phyloP scores from a whole-genome alignment of 768 basidiomycete genomes.

The Sarcodon sp. region DNA sequence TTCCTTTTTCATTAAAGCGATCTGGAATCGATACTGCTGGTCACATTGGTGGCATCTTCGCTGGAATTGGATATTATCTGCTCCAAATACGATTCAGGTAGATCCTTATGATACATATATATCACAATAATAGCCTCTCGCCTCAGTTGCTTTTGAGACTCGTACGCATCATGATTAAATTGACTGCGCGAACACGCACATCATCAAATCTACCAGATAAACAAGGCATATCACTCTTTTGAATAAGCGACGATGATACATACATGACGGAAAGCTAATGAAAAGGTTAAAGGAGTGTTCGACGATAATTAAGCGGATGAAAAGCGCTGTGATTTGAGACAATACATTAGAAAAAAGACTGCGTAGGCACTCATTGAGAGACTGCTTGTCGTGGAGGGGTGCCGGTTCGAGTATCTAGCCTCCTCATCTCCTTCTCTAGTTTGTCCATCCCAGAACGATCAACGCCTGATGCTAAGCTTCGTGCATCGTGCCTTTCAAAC shows the following conservation, averaged over 20 bases:
- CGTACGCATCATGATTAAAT: too few relatives aligned
- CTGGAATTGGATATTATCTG: constrained; percentile 42
- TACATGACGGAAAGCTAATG: too few relatives aligned
- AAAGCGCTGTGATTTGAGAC: too few relatives aligned
- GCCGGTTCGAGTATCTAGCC: constrained; percentile 68
- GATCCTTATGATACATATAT: too few relatives aligned
- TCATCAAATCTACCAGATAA: too few relatives aligned
- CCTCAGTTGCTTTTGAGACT: too few relatives aligned
- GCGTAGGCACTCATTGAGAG: neutral
- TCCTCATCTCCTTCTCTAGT: constrained; percentile 68
- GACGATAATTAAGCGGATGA: too few relatives aligned
- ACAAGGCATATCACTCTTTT: too few relatives aligned
- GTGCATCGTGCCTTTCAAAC: constrained; percentile 77
- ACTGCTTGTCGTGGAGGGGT: constrained; percentile 36
- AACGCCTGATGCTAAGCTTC: constrained; percentile 23
- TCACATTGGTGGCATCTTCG: constrained; percentile 56
- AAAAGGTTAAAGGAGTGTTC: too few relatives aligned
- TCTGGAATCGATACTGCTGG: constrained; percentile 45
- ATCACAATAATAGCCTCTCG: too few relatives aligned
- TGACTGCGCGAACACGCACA: too few relatives aligned
- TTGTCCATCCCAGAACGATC: constrained; percentile 30
- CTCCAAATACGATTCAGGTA: constrained; percentile 8
- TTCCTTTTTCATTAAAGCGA: constrained; percentile 21
- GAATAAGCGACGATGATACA: too few relatives aligned
- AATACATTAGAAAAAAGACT: neutral